These are phyloP conservation scores for Microcyclosporella mali DNA, from an alignment of 2,329 filamentous ascomycete genomes.

Conservation along the genomic window DNA sequence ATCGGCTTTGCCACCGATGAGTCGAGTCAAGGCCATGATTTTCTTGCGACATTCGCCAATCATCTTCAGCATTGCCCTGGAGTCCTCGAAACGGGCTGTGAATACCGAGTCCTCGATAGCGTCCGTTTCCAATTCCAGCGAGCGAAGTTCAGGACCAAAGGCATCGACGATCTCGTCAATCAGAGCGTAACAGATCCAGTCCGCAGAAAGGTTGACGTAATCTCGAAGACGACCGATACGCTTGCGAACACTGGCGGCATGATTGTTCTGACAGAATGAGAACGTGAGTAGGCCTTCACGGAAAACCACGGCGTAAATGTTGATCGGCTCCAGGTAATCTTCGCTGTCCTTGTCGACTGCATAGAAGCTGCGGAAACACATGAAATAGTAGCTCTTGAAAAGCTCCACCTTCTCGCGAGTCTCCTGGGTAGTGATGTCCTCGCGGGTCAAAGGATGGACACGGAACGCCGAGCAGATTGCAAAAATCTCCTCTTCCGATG, in stretches of 20 bases:
- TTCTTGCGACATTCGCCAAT: slow-evolving; percentile 92
- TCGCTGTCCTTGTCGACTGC: slow-evolving; percentile 72
- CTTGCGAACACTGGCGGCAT: slow-evolving; percentile 82
- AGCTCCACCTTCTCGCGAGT: slow-evolving; percentile 97
- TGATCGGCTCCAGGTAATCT: slow-evolving; percentile 86
- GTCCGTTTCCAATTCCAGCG: slow-evolving; percentile 83
- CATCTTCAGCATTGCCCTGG: slow-evolving; percentile 74
- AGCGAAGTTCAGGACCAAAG: slow-evolving; percentile 82
- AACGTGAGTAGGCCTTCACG: slow-evolving; percentile 92
- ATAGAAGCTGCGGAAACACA: slow-evolving; percentile 91
- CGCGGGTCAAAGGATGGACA: slow-evolving; percentile 88
- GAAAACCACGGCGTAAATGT: slow-evolving; percentile 95
- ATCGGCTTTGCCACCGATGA: slow-evolving; percentile 95
- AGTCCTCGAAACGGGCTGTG: slow-evolving; percentile 83
- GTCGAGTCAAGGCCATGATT: slow-evolving; percentile 84
- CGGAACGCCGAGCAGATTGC: slow-evolving; percentile 90
- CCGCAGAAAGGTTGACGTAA: slow-evolving; percentile 87
- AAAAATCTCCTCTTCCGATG: slow-evolving; percentile 79
- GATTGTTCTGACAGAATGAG: slow-evolving; percentile 80
- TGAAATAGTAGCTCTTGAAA: slow-evolving; percentile 96
- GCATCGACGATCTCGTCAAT: slow-evolving; percentile 98
- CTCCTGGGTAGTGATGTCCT: slow-evolving; percentile 94
- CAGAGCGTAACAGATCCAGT: slow-evolving; percentile 98
- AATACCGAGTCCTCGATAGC: slow-evolving; percentile 94
- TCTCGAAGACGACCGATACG: slow-evolving; percentile 90